These are phyloP conservation scores for Platanthera zijinensis DNA, from an alignment of 106 monocot species.

Conservation along the genomic window DNA sequence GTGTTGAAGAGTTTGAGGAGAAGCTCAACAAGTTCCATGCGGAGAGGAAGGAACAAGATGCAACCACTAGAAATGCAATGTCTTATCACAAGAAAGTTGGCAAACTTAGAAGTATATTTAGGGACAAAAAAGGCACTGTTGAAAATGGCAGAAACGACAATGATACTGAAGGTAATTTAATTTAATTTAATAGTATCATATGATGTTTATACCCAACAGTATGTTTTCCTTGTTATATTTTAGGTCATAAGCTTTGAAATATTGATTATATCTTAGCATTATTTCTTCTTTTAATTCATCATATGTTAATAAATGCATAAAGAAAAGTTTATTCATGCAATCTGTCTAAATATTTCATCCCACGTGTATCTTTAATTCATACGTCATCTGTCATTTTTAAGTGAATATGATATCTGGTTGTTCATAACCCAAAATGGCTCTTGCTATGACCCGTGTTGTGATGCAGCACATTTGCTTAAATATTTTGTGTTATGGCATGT, in stretches of 20 bases:
- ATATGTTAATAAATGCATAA: too few species aligned
- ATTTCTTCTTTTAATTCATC: too few species aligned
- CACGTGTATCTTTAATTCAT: background rate
- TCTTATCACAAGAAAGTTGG: constrained; percentile 57
- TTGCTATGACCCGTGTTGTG: too few species aligned
- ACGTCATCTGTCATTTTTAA: too few species aligned
- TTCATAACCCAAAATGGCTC: background rate
- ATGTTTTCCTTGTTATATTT: background rate
- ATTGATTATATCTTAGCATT: too few species aligned
- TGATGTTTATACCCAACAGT: background rate
- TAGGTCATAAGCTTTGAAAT: too few species aligned
- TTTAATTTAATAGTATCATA: background rate
- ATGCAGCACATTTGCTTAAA: too few species aligned
- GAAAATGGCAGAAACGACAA: constrained; percentile 10
- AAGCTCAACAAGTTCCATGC: constrained; percentile 71
- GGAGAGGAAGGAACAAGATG: constrained; percentile 83
- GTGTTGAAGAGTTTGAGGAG: constrained; percentile 90
- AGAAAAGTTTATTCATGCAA: too few species aligned
- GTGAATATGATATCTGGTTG: background rate
- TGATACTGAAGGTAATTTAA: constrained; percentile 54
- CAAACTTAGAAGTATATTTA: constrained; percentile 27
- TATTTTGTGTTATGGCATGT: too few species aligned
- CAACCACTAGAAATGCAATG: constrained; percentile 61
- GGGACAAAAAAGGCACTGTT: constrained; percentile 9
- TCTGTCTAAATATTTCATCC: too few species aligned